A percentile compares a stretch with the other conserved stretches of the same genome.
These are phyloP conservation scores for Axilococcus clingmanii DNA, from an alignment of 139 green algal species.

Conservation along the genomic window DNA sequence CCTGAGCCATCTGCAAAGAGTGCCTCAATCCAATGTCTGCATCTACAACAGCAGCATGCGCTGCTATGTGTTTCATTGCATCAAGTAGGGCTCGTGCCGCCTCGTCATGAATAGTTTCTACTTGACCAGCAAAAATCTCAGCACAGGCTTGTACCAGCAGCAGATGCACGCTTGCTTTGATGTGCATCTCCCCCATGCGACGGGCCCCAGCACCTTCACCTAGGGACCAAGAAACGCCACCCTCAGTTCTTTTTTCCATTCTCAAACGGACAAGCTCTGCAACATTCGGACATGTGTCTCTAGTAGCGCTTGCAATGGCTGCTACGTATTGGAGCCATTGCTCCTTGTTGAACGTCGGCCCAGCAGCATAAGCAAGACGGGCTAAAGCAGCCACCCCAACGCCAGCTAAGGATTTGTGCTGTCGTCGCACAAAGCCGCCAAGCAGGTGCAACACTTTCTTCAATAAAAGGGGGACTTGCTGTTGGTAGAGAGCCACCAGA, in stretches of 20 bases:
- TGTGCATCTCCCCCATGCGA: constrained; percentile 62
- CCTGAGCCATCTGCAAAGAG: constrained; percentile 52
- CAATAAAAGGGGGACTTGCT: constrained; percentile 41
- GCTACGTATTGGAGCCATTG: constrained; percentile 48
- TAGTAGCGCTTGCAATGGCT: constrained; percentile 30
- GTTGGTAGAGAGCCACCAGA: constrained; percentile 80
- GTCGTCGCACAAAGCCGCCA: constrained; percentile 66
- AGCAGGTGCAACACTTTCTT: constrained; percentile 65
- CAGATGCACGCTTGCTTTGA: constrained; percentile 69
- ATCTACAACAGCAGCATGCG: constrained; percentile 55
- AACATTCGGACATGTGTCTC: constrained; percentile 47
- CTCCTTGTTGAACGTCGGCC: constrained; percentile 10
- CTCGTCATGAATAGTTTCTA: constrained; percentile 14
- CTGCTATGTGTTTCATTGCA: constrained; percentile 45
- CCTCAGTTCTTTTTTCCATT: constrained; percentile 3
- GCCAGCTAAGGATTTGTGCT: constrained; percentile 77
- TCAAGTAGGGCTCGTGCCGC: constrained; percentile 51
- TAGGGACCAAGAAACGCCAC: constrained; percentile 36
- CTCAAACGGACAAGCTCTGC: constrained; percentile 16
- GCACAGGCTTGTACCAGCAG: constrained; percentile 59
- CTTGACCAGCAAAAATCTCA: constrained; percentile 51
- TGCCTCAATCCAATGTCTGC: constrained; percentile 50
- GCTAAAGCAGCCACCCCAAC: constrained; percentile 83
- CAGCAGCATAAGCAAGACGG: constrained; percentile 53
- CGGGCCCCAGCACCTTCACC: constrained; percentile 58